Evolutionary conservation across 441 rosid species (phyloP).

Genomic region (Corymbia calophylla): DNA sequence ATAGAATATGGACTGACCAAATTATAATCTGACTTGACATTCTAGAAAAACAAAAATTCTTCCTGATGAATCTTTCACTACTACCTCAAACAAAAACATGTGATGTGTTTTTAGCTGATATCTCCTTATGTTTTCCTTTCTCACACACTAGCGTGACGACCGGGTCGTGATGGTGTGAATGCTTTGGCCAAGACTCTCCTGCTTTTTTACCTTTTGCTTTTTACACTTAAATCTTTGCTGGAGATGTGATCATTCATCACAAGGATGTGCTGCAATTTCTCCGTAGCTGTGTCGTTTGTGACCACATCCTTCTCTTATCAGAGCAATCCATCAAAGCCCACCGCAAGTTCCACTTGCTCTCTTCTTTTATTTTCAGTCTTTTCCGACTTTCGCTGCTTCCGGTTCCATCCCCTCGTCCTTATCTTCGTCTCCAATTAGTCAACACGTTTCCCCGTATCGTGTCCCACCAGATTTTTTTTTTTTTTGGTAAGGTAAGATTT

Average conservation of each 20-base stretch:
- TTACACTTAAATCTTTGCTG: neutral
- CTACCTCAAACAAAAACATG: neutral
- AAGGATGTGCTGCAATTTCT: neutral
- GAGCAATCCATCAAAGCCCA: too few relatives aligned
- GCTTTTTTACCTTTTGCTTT: neutral
- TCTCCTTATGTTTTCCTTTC: neutral
- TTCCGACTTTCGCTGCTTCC: too few relatives aligned
- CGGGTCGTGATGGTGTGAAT: neutral
- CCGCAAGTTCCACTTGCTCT: too few relatives aligned
- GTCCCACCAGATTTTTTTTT: too few relatives aligned
- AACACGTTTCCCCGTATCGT: too few relatives aligned
- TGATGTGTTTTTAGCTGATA: neutral
- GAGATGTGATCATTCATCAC: neutral
- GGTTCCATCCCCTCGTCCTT: too few relatives aligned
- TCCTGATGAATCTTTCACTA: neutral
- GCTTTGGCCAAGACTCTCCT: neutral
- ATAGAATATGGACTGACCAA: neutral
- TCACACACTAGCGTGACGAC: accelerated
- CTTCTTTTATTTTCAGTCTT: too few relatives aligned
- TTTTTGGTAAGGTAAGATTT: too few relatives aligned
- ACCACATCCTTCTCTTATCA: too few relatives aligned
- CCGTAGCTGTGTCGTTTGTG: neutral
- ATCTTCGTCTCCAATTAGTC: too few relatives aligned
- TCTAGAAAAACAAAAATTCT: neutral
- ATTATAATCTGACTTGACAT: neutral